Percentiles rank a stretch among this genome's conserved stretches.
phyloP scores from a whole-genome alignment of 2,329 filamentous ascomycete species.

The Massarina eburnea region DNA sequence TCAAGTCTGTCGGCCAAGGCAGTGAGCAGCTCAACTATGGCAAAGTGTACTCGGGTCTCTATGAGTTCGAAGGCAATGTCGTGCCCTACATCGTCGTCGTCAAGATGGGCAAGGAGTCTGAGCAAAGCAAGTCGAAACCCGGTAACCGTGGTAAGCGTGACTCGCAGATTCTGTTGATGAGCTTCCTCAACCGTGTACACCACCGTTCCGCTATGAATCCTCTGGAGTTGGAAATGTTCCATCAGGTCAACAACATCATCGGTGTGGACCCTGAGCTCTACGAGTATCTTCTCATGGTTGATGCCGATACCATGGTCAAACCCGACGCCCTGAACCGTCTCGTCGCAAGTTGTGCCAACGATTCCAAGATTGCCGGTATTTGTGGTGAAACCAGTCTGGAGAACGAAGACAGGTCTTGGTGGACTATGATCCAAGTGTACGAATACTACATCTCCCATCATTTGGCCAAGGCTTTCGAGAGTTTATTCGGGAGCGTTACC shows the following conservation, averaged over 20 bases:
- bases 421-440: conserved; percentile 99
- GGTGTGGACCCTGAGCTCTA: conserved; percentile 97
- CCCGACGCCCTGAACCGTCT: conserved; percentile 92
- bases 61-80: conserved; percentile 96
- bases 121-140: conserved; percentile 86
- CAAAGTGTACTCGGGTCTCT: conserved; percentile 96
- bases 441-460: conserved; percentile 99
- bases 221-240: conserved; percentile 96
- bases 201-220: conserved; percentile 93
- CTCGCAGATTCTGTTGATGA: conserved; percentile 93
- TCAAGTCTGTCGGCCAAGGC: conserved; percentile 87
- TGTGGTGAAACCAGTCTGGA: conserved; percentile 96
- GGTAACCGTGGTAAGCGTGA: conserved; percentile 99
- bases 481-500: conserved; percentile 94
- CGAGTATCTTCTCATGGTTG: conserved; percentile 95
- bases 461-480: conserved; percentile 94
- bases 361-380: conserved; percentile 94
- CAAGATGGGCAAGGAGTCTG: conserved; percentile 96
- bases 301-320: conserved; percentile 91
- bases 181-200: conserved; percentile 97
- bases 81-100: conserved; percentile 95
- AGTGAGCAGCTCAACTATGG: conserved; percentile 96
- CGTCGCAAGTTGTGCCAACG: conserved; percentile 88
- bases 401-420: conserved; percentile 94
- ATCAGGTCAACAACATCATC: conserved; percentile 99